phyloP scores from a whole-genome alignment of 805 yeast genomes.

The Scheffersomyces ergatensis region DNA sequence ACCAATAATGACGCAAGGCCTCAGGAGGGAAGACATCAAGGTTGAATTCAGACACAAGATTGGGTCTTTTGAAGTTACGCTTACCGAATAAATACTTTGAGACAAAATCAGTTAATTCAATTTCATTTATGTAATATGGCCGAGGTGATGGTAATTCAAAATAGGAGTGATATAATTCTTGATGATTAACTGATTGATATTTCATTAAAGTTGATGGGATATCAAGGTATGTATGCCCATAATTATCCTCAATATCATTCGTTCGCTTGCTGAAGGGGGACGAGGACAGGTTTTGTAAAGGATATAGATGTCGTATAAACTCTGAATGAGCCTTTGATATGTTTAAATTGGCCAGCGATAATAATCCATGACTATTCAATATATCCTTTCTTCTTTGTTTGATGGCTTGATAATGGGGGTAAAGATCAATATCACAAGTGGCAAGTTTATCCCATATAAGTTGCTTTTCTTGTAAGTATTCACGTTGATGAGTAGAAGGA shows the following conservation, averaged over 20 bases:
- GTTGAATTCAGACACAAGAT: slow-evolving; percentile 8
- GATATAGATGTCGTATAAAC: slow-evolving; percentile 17
- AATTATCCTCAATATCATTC: no score
- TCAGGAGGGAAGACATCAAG: not conserved
- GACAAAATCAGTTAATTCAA: slow-evolving; percentile 27
- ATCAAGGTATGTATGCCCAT: slow-evolving; percentile 1
- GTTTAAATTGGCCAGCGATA: no score
- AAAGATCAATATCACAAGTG: not conserved
- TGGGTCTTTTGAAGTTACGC: slow-evolving; percentile 26
- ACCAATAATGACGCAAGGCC: slow-evolving; percentile 10
- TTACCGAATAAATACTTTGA: slow-evolving; percentile 15
- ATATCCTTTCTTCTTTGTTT: not conserved
- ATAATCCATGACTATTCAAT: not conserved
- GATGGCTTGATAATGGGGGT: not conserved
- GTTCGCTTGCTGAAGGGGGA: not conserved
- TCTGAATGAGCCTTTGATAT: not conserved
- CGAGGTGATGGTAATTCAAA: slow-evolving; percentile 23
- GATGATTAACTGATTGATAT: slow-evolving; percentile 21
- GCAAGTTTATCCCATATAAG: slow-evolving; percentile 1
- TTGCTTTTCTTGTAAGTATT: not conserved
- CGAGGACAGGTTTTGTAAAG: slow-evolving; percentile 6
- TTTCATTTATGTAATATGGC: slow-evolving; percentile 19
- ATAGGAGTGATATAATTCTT: slow-evolving; percentile 21
- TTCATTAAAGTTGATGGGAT: slow-evolving; percentile 8
- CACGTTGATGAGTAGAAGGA: not conserved